These are phyloP conservation scores for Stephania cephalantha DNA, from an alignment of 164 flowering plant species.

Conservation along the genomic window DNA sequence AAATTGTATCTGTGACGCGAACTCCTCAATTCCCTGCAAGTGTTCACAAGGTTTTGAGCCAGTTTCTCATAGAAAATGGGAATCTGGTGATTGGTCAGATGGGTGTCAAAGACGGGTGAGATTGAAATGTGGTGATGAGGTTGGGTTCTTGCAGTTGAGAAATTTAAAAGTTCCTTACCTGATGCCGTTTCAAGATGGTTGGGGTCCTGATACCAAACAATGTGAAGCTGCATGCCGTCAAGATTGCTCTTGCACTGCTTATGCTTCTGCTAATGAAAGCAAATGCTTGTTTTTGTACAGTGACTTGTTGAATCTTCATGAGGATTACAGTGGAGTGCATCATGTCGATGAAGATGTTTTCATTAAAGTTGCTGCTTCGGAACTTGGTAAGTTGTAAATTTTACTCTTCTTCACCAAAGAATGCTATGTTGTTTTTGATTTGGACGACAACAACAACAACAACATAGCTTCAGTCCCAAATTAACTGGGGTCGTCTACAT, in stretches of 20 bases:
- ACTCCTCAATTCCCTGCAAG: neutral
- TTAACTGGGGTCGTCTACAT: no score
- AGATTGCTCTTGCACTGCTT: conserved; percentile 5
- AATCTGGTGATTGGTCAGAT: neutral
- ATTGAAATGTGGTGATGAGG: neutral
- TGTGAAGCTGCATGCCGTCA: neutral
- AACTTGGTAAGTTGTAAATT: conserved; percentile 1
- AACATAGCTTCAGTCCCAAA: no score
- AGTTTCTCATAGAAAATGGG: conserved; percentile 1
- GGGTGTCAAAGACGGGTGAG: neutral
- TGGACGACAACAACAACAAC: neutral
- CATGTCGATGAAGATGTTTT: neutral
- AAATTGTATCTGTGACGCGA: neutral
- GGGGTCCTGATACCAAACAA: neutral
- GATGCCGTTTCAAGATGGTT: neutral
- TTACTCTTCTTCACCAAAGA: neutral
- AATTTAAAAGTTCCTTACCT: neutral
- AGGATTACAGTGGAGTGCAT: neutral
- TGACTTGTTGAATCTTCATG: neutral
- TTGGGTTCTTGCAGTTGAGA: neutral
- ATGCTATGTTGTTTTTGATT: neutral
- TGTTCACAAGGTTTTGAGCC: conserved; percentile 7
- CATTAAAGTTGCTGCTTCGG: conserved; percentile 4
- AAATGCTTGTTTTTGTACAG: conserved; percentile 1
- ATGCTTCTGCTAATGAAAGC: neutral